phyloP scores from a whole-genome alignment of 2,329 filamentous ascomycete species.

The Penicillium concentricum region DNA sequence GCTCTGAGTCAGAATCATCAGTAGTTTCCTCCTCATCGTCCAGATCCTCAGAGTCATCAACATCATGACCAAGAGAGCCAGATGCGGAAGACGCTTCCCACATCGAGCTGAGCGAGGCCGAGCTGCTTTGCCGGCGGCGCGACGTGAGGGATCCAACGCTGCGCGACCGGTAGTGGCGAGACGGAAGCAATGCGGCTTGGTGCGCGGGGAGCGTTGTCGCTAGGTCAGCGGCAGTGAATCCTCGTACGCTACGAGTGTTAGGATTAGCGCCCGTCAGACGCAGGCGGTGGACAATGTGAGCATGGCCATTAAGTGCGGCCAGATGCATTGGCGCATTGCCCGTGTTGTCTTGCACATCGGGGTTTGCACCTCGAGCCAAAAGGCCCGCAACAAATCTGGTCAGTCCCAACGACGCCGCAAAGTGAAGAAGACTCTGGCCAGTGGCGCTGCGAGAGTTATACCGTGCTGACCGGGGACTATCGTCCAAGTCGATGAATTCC shows the following conservation, averaged over 20 bases:
- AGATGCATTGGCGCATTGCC: constrained; percentile 82
- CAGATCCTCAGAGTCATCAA: constrained; percentile 40
- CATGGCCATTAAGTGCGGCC: constrained; percentile 72
- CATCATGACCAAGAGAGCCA: constrained; percentile 46
- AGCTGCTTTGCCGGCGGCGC: constrained; percentile 60
- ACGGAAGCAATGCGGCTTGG: constrained; percentile 61
- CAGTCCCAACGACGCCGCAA: constrained; percentile 73
- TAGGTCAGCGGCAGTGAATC: constrained; percentile 70
- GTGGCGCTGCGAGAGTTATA: constrained; percentile 65
- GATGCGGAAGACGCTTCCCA: constrained; percentile 59
- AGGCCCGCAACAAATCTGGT: constrained; percentile 74
- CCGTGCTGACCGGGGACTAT: constrained; percentile 65
- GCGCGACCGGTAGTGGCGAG: constrained; percentile 63
- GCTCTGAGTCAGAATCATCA: constrained; percentile 20
- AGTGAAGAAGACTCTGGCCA: constrained; percentile 78
- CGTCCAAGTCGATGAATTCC: constrained; percentile 76
- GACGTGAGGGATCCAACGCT: constrained; percentile 59
- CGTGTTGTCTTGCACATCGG: constrained; percentile 71
- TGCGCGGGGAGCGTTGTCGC: constrained; percentile 64
- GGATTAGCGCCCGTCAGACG: constrained; percentile 72
- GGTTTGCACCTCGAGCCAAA: constrained; percentile 73
- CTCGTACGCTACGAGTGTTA: constrained; percentile 66
- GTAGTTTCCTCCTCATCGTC: constrained; percentile 28
- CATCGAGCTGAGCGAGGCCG: constrained; percentile 64
- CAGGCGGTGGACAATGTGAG: constrained; percentile 72